Conservation (phyloP, 1,284 basidiomycete genomes). For the Cystobasidium sp. region DNA sequence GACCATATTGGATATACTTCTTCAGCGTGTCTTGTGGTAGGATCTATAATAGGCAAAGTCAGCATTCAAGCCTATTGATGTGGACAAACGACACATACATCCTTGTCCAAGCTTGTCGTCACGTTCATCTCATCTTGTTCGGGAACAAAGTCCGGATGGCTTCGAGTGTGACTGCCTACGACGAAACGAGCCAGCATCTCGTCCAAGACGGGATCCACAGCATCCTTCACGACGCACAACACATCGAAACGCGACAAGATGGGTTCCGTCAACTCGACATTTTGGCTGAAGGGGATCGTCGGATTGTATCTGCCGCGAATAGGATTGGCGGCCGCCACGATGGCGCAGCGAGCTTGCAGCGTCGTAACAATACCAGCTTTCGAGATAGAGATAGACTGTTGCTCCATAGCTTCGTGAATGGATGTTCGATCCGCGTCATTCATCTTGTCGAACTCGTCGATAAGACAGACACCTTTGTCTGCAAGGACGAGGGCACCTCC, state of each 20-base stretch:
- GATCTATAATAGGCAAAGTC: conserved; percentile 63
- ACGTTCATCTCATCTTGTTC: conserved; percentile 85
- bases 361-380: conserved; percentile 98
- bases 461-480: conserved; percentile 97
- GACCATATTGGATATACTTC: conserved; percentile 99
- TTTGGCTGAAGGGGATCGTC: conserved; percentile 97
- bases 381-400: conserved; percentile 98
- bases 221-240: conserved; percentile 96
- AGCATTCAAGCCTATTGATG: conserved; percentile 3
- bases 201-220: conserved; percentile 94
- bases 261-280: conserved; percentile 97
- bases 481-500: conserved; percentile 96
- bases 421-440: conserved; percentile 90
- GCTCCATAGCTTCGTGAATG: conserved; percentile 99
- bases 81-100: conserved; percentile 65
- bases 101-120: conserved; percentile 83
- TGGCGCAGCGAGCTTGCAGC: conserved; percentile 93
- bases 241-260: conserved; percentile 99
- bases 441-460: conserved; percentile 99
- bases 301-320: conserved; percentile 94
- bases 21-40: conserved; percentile 96
- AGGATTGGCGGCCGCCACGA: conserved; percentile 97
- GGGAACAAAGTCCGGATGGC: conserved; percentile 88
- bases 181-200: conserved; percentile 96
- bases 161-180: conserved; percentile 90